Evolutionary conservation across 345 rosid species (phyloP).

Genomic region (Erodium maritimum): DNA sequence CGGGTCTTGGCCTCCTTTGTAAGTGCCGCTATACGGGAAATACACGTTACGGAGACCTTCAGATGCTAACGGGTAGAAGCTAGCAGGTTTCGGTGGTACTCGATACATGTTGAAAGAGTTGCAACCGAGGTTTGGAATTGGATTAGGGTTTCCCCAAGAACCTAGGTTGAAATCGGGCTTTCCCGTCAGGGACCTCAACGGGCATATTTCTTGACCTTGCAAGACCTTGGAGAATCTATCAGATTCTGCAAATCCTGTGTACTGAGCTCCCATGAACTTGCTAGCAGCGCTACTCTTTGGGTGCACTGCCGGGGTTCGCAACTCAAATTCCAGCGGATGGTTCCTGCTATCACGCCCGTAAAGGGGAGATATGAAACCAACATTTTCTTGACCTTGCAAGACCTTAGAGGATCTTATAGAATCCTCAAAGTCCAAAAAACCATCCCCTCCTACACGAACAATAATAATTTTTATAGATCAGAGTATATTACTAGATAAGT

Average conservation of each 20-base stretch:
- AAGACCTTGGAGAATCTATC: constrained; percentile 74
- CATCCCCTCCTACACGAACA: constrained; percentile 35
- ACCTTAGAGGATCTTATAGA: constrained; percentile 91
- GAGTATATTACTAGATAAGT: background rate
- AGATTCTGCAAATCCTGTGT: constrained; percentile 49
- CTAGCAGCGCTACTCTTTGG: constrained; percentile 40
- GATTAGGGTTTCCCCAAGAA: constrained; percentile 41
- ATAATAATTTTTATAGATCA: background rate
- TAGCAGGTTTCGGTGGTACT: constrained; percentile 34
- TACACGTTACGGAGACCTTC: constrained; percentile 33
- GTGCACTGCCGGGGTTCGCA: constrained; percentile 35
- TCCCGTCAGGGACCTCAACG: constrained; percentile 43
- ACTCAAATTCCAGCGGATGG: constrained; percentile 48
- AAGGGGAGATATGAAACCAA: constrained; percentile 56
- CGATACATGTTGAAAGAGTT: constrained; percentile 34
- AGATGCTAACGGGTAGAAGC: constrained; percentile 37
- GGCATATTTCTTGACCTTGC: constrained; percentile 98
- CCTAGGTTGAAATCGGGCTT: constrained; percentile 33
- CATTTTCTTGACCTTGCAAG: constrained; percentile 99
- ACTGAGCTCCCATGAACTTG: constrained; percentile 19
- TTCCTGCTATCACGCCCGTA: constrained; percentile 44
- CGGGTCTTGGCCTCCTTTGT: background rate
- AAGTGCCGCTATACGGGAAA: constrained; percentile 24
- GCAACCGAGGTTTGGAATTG: too few relatives aligned
- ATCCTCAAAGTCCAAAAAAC: constrained; percentile 79